Evolutionary conservation across 2,329 filamentous ascomycete genomes (phyloP), one percentile per base, ranked within the genome.

Genomic region (Chrysoporthe puriensis): DNA sequence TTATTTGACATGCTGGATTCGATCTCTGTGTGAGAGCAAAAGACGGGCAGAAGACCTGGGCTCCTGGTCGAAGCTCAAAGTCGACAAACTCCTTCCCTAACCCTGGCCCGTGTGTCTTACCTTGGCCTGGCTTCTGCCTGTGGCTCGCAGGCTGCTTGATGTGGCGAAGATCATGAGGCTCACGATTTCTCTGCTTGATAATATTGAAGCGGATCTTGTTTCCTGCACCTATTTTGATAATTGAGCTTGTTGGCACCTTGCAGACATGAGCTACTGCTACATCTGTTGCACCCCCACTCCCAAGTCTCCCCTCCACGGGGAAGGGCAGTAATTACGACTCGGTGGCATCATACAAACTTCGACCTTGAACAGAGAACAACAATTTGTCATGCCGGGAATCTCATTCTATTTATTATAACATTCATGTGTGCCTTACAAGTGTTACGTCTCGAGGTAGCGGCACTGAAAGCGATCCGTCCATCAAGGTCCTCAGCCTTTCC

Each of bases 1-100:
- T 26, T 34, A 43, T 70, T 68, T 66, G 61, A 66, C 70, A 72
- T 74, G 61, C 67, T 74, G 64, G 16, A 3, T 14, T 18, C 4
- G 21, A 4, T 36, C 32, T 9, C 21, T n/a, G 13, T 61, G 11
- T 9, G 57, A 43, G 11, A 13, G 36, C 16, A 26, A 21, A 43
- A 43, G 57, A 13, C 42, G n/a, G 56, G 21, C 8, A 59, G 18
- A 21, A 21, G 36, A 11, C 40, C 18, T 11, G n/a, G 40, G 7
- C n/a, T 3, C 21, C 18, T 6, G 11, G 21, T 44, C 40, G 40
- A 43, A 43, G 57, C 57, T 44, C 40, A 40, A 2, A 48, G 48
- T 14, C 7, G 11, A 26, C 9, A 4, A 16, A 4, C 16, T 5
- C 14, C 9, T 5, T 46, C 34, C 40, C 42, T 64, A 48, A 58